Evolutionary conservation across 179 eudicot species (phyloP), one percentile per base, ranked within the genome.

Genomic region (Beta corolliflora): DNA sequence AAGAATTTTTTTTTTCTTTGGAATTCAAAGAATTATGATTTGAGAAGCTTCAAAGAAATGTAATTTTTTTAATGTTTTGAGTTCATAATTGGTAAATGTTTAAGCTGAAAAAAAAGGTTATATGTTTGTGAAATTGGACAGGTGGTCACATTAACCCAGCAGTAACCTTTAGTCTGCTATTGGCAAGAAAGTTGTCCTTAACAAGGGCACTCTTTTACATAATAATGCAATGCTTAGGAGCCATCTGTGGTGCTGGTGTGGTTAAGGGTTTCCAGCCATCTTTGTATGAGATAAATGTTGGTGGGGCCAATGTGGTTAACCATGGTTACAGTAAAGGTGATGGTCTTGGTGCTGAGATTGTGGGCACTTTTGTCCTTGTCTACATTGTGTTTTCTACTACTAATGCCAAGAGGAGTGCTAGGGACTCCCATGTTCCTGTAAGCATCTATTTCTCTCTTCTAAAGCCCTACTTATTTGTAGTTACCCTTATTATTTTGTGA

Each of bases 341-440:
- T 69, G 91, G 91, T 9, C 89, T 89, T 36, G 91, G 91, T 76
- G 91, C 91, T 61, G 91, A 89, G 82, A 89, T 89, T 56, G 77
- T 89, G 1, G 91, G 91, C 60, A 89, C 91, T 41, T 88, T 86
- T 25, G 88, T 88, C 16, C 90, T 86, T 36, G 88, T 88, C 70
- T 88, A 88, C 87, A 88, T 88, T 65, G 88, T 88, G 59, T 88
- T 88, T 83, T 88, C 90, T 14, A 88, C 90, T 84, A 88, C 90
- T 76, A 88, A 88, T 19, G 88, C 90, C 83, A 88, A 88, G 83
- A 77, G 89, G 11, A 88, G 83, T 48, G 91, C 91, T 25, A 81
- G 91, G 60, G 91, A 88, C 82, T 88, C 91, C 19, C 91, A 85
- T 23, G 91, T 88, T 77, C 91, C 91, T 25, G 91, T 88, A 88